Conservation (phyloP, 495 filamentous ascomycete genomes). For the Aspergillus funiculosus region DNA sequence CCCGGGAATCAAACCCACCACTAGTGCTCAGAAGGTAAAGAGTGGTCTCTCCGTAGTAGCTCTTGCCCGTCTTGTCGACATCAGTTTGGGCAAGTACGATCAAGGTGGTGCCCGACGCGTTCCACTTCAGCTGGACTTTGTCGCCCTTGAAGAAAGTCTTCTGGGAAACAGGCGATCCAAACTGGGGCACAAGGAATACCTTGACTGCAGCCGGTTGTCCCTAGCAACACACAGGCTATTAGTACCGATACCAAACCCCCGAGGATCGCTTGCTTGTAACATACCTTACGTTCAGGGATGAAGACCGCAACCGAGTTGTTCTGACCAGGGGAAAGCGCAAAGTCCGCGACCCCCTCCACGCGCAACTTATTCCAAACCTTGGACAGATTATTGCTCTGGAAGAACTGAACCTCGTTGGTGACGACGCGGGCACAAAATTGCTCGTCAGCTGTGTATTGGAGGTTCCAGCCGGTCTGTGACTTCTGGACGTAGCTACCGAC, state of each 20-base stretch:
- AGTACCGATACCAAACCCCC: neutral
- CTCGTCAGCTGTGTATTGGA: slow-evolving; percentile 95
- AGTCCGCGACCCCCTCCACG: slow-evolving; percentile 84
- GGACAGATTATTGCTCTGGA: slow-evolving; percentile 73
- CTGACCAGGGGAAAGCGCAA: slow-evolving; percentile 82
- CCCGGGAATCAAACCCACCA: slow-evolving; percentile 84
- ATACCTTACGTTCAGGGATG: slow-evolving; percentile 87
- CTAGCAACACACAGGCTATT: slow-evolving; percentile 34
- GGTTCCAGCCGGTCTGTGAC: slow-evolving; percentile 90
- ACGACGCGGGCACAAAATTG: slow-evolving; percentile 84
- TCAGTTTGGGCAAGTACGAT: slow-evolving; percentile 97
- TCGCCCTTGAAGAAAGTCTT: slow-evolving; percentile 99
- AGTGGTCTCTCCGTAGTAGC: slow-evolving; percentile 97
- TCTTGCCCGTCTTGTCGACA: slow-evolving; percentile 95
- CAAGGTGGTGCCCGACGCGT: slow-evolving; percentile 77
- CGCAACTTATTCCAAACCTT: slow-evolving; percentile 93
- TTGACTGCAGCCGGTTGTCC: slow-evolving; percentile 89
- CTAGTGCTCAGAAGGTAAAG: slow-evolving; percentile 91
- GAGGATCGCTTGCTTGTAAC: neutral
- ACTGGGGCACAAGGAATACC: slow-evolving; percentile 86
- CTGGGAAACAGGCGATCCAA: slow-evolving; percentile 74
- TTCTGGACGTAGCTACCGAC: slow-evolving; percentile 91
- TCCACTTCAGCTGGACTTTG: slow-evolving; percentile 98
- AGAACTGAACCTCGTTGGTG: slow-evolving; percentile 97
- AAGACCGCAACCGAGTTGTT: slow-evolving; percentile 89